Evolutionary conservation across 345 rosid genomes (phyloP).

Genomic region (Citrus australasica): DNA sequence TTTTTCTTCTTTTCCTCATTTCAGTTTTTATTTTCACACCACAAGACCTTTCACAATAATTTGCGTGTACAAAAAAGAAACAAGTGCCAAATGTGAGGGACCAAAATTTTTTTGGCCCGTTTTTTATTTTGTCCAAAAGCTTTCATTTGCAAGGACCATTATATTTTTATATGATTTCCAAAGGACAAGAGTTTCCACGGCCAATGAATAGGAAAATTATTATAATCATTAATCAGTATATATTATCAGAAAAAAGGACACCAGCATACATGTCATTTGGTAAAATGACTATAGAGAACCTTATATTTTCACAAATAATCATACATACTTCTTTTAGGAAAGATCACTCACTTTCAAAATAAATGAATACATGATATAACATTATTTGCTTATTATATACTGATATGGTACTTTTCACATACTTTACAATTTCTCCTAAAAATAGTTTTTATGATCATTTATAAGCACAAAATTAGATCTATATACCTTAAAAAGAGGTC

Average conservation of each 20-base stretch:
- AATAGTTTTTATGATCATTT: too few species aligned
- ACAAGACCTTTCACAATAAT: background rate
- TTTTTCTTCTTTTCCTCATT: background rate
- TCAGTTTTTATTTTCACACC: background rate
- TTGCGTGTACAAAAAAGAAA: background rate
- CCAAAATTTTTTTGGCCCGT: background rate
- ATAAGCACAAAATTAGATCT: too few species aligned
- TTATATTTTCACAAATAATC: too few species aligned
- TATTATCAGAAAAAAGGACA: background rate
- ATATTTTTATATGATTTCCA: background rate
- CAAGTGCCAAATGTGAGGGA: background rate
- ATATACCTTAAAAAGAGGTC: too few species aligned
- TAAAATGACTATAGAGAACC: too few species aligned
- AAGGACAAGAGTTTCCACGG: background rate
- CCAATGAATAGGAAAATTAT: background rate
- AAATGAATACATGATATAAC: too few species aligned
- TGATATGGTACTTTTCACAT: too few species aligned
- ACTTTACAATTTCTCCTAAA: too few species aligned
- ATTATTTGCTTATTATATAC: too few species aligned
- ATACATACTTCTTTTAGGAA: too few species aligned
- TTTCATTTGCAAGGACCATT: background rate
- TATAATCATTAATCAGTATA: background rate
- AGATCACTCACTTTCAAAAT: too few species aligned
- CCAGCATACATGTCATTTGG: too few species aligned
- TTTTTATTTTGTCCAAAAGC: background rate